Conservation (phyloP, 768 basidiomycete genomes). For the Solioccasus polychromus region DNA sequence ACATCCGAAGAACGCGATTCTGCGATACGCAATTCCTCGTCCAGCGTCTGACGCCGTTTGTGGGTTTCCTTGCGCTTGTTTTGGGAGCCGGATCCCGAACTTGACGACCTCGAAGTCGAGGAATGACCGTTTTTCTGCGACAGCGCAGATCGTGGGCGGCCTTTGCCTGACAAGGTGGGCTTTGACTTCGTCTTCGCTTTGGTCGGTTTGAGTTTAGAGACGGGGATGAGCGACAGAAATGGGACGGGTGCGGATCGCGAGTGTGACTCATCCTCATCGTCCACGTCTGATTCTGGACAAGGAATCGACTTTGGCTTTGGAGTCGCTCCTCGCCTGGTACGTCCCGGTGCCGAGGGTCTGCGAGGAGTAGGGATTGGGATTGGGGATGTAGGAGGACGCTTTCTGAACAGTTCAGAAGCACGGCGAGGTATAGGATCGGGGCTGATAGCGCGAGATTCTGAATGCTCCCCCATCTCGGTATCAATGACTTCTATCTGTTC, state of each 20-base stretch:
- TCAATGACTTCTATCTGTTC: conserved; percentile 33
- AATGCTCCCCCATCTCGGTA: conserved; percentile 34
- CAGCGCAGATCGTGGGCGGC: conserved; percentile 9
- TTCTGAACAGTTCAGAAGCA: conserved; percentile 46
- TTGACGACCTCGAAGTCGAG: conserved; percentile 2
- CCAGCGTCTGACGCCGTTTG: conserved; percentile 53
- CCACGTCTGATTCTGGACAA: conserved; percentile 18
- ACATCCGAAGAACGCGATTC: conserved; percentile 31
- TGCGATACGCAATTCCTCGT: conserved; percentile 61
- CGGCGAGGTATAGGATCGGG: conserved; percentile 12
- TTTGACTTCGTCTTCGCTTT: conserved; percentile 21
- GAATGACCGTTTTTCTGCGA: conserved; percentile 1
- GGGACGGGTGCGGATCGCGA: conserved; percentile 12
- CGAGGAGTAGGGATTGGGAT: conserved; percentile 52
- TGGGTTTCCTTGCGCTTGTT: conserved; percentile 17
- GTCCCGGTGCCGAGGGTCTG: conserved; percentile 55
- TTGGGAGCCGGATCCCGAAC: conserved; percentile 15
- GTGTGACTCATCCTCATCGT: conserved; percentile 23
- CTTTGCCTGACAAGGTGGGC: conserved; percentile 14
- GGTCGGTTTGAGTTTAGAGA: conserved; percentile 7
- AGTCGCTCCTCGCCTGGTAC: conserved; percentile 37
- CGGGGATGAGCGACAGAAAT: conserved; percentile 25
- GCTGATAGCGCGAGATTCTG: conserved; percentile 5
- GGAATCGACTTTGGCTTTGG: conserved; percentile 24
- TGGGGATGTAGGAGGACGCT: conserved; percentile 63